Conservation (phyloP, 2,329 filamentous ascomycete species). For the Verticillium longisporum region DNA sequence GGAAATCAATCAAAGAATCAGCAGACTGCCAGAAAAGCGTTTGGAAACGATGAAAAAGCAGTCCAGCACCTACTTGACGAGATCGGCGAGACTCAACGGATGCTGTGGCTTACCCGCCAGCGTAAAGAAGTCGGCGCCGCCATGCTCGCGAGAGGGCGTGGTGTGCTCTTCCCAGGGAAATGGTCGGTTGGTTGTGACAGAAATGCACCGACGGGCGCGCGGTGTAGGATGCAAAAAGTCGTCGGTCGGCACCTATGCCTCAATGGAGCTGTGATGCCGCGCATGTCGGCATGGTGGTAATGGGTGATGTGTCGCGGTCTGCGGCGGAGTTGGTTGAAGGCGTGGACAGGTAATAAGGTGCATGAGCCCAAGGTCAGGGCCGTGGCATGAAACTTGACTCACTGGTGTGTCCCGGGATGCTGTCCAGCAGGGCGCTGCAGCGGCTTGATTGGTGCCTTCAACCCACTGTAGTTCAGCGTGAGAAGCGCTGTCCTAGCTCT, state of each 20-base stretch:
- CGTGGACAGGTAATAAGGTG: background rate
- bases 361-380: constrained; percentile 1
- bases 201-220: background rate
- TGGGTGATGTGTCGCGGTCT: background rate
- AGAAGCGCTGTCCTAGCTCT: background rate
- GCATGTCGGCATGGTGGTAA: constrained; percentile 40
- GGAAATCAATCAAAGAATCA: background rate
- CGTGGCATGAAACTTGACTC: constrained; percentile 1
- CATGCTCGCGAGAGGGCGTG: constrained; percentile 8
- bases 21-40: background rate
- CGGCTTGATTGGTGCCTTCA: background rate
- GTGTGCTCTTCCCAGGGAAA: background rate
- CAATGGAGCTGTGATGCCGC: constrained; percentile 27
- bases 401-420: background rate
- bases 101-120: constrained; percentile 75
- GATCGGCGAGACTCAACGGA: constrained; percentile 75
- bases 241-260: constrained; percentile 21
- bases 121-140: constrained; percentile 62
- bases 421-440: background rate
- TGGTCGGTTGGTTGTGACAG: background rate
- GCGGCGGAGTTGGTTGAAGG: background rate
- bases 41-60: background rate
- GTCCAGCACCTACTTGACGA: constrained; percentile 64
- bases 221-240: background rate
- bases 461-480: background rate